Conservation (phyloP, 257 asterid species). For the Cynanchum wilfordii region DNA sequence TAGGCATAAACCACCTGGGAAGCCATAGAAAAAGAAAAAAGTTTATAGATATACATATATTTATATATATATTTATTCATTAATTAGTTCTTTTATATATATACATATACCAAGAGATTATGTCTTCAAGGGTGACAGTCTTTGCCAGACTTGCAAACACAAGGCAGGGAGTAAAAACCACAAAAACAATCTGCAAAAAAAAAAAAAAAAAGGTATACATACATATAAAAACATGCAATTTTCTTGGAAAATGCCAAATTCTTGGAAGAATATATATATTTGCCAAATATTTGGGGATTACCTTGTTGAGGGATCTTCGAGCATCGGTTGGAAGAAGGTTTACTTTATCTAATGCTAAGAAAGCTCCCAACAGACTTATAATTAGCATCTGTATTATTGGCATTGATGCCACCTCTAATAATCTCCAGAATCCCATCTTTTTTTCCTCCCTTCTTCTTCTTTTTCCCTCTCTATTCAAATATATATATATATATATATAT, state of each 20-base stretch:
- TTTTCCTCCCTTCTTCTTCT: too few relatives aligned
- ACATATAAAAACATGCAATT: background rate
- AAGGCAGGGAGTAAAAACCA: conserved; percentile 60
- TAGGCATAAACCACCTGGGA: conserved; percentile 92
- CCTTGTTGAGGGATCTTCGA: conserved; percentile 58
- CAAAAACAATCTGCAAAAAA: conserved; percentile 59
- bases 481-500: too few relatives aligned
- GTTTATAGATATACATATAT: too few relatives aligned
- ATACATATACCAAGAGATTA: conserved; percentile 67
- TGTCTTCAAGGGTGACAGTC: conserved; percentile 58
- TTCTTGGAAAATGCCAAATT: background rate
- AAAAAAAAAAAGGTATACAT: background rate
- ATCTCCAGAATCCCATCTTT: conserved; percentile 64
- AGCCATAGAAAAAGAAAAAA: background rate
- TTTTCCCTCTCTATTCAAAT: too few relatives aligned
- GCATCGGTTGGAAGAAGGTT: conserved; percentile 62
- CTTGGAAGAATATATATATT: background rate
- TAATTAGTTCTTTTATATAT: conserved; percentile 21
- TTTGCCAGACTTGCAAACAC: conserved; percentile 58
- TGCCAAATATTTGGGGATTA: too few relatives aligned
- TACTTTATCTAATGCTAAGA: conserved; percentile 72
- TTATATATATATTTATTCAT: background rate
- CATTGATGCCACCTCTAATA: conserved; percentile 82
- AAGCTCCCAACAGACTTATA: conserved; percentile 63
- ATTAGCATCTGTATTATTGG: conserved; percentile 74